These are phyloP conservation scores for Narthecium ossifragum DNA, from an alignment of 106 monocot genomes.

Conservation along the genomic window DNA sequence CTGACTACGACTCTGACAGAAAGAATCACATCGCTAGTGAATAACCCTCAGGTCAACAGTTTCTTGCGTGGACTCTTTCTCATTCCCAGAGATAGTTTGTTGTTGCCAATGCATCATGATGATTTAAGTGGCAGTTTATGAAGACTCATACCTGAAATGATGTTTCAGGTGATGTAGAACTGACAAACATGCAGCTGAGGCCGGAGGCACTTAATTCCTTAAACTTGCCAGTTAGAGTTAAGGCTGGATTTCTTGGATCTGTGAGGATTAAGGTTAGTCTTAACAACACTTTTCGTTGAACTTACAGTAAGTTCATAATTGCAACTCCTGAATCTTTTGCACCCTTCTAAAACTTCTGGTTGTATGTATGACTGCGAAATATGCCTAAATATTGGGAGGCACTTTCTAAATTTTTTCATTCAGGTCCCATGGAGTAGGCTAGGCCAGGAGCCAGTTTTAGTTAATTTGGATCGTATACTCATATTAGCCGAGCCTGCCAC, in stretches of 20 bases:
- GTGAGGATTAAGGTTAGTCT: slow-evolving; percentile 72
- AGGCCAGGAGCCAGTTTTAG: slow-evolving; percentile 94
- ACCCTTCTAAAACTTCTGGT: neutral
- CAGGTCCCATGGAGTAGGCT: slow-evolving; percentile 98
- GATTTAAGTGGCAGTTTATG: neutral
- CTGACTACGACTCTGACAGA: neutral
- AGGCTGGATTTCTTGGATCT: slow-evolving; percentile 98
- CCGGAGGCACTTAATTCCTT: slow-evolving; percentile 95
- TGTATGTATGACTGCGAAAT: no score
- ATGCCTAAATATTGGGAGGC: no score
- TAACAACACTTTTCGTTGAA: slow-evolving; percentile 2
- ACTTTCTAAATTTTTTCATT: slow-evolving; percentile 9
- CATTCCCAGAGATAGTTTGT: no score
- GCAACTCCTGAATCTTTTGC: neutral
- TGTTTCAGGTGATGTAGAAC: slow-evolving; percentile 87
- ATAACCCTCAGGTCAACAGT: neutral
- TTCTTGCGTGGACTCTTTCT: no score
- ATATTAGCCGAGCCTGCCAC: slow-evolving; percentile 92
- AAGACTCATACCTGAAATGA: neutral
- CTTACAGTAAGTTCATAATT: neutral
- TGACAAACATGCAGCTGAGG: slow-evolving; percentile 93
- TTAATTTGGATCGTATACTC: slow-evolving; percentile 82
- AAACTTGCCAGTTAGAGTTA: slow-evolving; percentile 94
- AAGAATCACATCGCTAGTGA: neutral
- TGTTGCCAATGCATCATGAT: neutral